Base-by-base conservation (phyloP, 2,329 filamentous ascomycete species). In the Trichoderma cornu-damae region DNA sequence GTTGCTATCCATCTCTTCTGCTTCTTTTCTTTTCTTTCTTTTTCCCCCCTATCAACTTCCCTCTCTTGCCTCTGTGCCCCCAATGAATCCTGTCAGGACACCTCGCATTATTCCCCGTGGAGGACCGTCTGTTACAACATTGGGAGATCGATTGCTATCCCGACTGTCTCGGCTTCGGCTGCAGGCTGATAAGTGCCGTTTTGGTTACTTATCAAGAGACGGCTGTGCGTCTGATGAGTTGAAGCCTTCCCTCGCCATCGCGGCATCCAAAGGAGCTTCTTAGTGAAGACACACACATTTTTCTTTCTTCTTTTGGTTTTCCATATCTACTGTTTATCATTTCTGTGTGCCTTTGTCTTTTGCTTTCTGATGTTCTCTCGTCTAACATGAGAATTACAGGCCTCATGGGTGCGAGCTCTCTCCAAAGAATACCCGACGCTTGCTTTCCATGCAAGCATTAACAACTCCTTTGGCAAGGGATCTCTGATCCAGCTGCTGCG, bases 51-150 rank as follows among this genome's bases (percentile, higher is more conserved):
- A 24, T 43, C 50, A 53, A 60, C 35, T 52, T 61, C 62, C 62
- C 67, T 8, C n/a, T 7, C 51, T 38, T 30, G 44, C 34, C 49
- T 28, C 24, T 49, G 62, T 5, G 50, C 38, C 66, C 82, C 86
- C 86, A 89, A 85, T 79, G 80, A 74, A 77, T 67, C 75, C 80
- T 77, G 91, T 94, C 90, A 95, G 94, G 93, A 95, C 89, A 79
- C 83, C 86, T 80, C 69, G 78, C 76, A 76, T 84, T 81, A 76
- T 73, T 71, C 75, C 79, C 80, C 72, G 85, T 94, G 89, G 87
- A 86, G 86, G 84, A 56, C 79, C 76, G 82, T 90, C 92, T 95
- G 94, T 99, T 99, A 99, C 89, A 90, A 88, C 88, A 85, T 90
- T 96, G 94, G 94, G 87, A 97, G 84, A 99, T 86, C 73, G 79